Conservation (phyloP, 257 asterid genomes). For the Ophiorrhiza pumila region DNA sequence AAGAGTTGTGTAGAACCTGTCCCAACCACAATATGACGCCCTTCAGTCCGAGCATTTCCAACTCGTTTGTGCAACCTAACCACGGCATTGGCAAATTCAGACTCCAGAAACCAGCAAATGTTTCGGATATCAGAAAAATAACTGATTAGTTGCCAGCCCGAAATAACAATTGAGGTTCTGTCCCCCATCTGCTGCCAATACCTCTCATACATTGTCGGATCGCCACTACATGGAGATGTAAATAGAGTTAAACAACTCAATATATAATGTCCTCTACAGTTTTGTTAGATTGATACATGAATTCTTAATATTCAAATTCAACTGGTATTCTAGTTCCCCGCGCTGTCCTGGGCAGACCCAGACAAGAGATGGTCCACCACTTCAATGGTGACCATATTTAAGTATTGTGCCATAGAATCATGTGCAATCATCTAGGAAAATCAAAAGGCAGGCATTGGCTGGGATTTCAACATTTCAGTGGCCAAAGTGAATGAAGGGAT, state of each 20-base stretch:
- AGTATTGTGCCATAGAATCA: slow-evolving; percentile 35
- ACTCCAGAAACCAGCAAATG: slow-evolving; percentile 91
- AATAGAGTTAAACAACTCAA: neutral
- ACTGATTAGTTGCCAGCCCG: slow-evolving; percentile 90
- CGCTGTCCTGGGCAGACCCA: neutral
- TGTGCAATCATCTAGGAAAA: slow-evolving; percentile 7
- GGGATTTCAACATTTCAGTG: slow-evolving; percentile 8
- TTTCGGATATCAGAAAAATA: slow-evolving; percentile 65
- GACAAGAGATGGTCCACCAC: slow-evolving; percentile 10
- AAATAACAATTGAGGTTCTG: slow-evolving; percentile 52
- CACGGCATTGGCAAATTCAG: slow-evolving; percentile 55
- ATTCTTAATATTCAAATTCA: neutral
- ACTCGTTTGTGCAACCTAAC: slow-evolving; percentile 69
- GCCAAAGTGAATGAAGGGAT: neutral
- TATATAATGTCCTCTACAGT: neutral
- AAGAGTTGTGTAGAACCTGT: slow-evolving; percentile 91
- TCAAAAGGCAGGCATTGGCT: neutral
- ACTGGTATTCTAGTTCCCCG: neutral
- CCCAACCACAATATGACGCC: slow-evolving; percentile 79
- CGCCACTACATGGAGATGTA: slow-evolving; percentile 52
- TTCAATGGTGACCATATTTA: slow-evolving; percentile 3
- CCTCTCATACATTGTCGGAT: slow-evolving; percentile 88
- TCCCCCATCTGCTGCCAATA: slow-evolving; percentile 82
- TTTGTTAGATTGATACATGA: neutral
- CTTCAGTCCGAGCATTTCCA: slow-evolving; percentile 70